phyloP scores from a whole-genome alignment of 805 yeast genomes.

The Candida tibetensis region DNA sequence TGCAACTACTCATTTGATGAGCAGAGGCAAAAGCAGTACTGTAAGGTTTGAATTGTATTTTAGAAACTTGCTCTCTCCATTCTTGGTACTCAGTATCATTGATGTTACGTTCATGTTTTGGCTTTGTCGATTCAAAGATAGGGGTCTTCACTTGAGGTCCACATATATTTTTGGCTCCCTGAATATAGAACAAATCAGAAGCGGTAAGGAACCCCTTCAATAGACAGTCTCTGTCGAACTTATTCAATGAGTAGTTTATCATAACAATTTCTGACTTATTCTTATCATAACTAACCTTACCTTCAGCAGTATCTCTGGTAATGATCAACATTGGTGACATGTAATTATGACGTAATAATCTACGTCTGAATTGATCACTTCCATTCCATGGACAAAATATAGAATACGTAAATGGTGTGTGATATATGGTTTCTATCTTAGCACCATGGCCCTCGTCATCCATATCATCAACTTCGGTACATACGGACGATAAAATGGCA shows the following conservation, averaged over 20 bases:
- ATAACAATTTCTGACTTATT: constrained; percentile 10
- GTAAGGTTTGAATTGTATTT: constrained; percentile 10
- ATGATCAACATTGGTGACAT: constrained; percentile 15
- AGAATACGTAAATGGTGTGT: constrained; percentile 16
- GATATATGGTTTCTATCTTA: constrained; percentile 19
- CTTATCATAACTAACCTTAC: constrained; percentile 14
- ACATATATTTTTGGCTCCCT: constrained; percentile 20
- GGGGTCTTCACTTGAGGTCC: constrained; percentile 13
- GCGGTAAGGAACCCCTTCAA: constrained; percentile 14
- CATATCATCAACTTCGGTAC: constrained; percentile 18
- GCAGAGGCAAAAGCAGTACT: constrained; percentile 20
- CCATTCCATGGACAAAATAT: constrained; percentile 17
- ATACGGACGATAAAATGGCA: constrained; percentile 19
- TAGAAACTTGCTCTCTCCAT: constrained; percentile 12
- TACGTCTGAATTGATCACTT: constrained; percentile 12
- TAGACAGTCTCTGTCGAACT: constrained; percentile 14
- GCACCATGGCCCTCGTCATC: constrained; percentile 22
- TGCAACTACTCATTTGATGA: constrained; percentile 25
- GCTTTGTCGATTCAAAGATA: constrained; percentile 14
- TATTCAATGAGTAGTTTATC: constrained; percentile 16
- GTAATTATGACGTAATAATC: constrained; percentile 14
- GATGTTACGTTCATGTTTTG: constrained; percentile 14
- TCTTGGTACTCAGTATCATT: constrained; percentile 16
- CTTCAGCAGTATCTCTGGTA: constrained; percentile 17
- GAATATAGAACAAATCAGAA: constrained; percentile 20